Evolutionary conservation across 2,329 filamentous ascomycete genomes (phyloP).

Genomic region (Grosmannia clavigera): DNA sequence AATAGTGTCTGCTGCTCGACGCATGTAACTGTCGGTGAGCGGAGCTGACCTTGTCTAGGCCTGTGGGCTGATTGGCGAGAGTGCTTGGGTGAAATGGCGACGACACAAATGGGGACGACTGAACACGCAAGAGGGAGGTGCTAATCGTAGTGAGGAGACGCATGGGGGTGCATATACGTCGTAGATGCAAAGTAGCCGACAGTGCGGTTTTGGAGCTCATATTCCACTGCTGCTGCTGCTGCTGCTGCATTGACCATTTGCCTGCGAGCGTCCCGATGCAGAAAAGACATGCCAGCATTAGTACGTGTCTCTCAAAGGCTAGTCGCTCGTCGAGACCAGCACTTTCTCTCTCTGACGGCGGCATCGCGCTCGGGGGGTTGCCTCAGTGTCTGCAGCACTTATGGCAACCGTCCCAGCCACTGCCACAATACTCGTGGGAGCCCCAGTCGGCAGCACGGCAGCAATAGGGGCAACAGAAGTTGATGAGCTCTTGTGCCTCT

Average conservation of each 20-base stretch:
- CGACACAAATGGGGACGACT: not conserved
- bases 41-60: not conserved
- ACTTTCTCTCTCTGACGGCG: not conserved
- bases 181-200: not conserved
- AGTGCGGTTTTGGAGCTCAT: not conserved
- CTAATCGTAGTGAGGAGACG: not conserved
- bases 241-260: not conserved
- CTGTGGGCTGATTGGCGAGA: not conserved
- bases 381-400: slow-evolving; percentile 23
- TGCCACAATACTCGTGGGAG: slow-evolving; percentile 36
- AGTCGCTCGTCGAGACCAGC: not conserved
- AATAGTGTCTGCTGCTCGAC: not conserved
- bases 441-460: slow-evolving; percentile 38
- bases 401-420: slow-evolving; percentile 26
- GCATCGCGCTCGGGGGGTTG: not conserved
- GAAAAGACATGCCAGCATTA: not conserved
- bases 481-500: slow-evolving; percentile 31
- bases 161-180: not conserved
- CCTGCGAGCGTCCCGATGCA: not conserved
- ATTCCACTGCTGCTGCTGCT: not conserved
- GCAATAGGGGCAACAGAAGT: slow-evolving; percentile 39
- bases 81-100: not conserved
- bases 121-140: not conserved
- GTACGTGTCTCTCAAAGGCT: not conserved
- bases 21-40: not conserved